Percentiles rank a stretch among this genome's conserved stretches.
phyloP scores from a whole-genome alignment of 768 basidiomycete genomes.

The Psilocybe azurescens region DNA sequence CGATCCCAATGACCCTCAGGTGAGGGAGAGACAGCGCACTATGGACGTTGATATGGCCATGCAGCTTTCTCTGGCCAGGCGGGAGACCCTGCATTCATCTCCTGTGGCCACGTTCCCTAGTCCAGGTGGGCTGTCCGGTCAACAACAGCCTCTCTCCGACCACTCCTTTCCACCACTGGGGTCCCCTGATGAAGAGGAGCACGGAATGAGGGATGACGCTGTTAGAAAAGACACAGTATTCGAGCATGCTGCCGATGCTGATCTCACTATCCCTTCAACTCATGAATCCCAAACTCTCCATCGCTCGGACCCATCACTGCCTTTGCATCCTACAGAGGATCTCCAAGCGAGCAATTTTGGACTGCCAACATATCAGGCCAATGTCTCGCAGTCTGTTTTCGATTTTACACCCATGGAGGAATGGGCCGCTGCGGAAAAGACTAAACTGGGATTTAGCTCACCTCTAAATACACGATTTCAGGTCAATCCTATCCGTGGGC shows the following conservation, averaged over 20 bases:
- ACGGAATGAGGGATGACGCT: slow-evolving; percentile 37
- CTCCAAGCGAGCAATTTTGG: slow-evolving; percentile 44
- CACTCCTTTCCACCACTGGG: slow-evolving; percentile 4
- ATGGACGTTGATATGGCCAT: slow-evolving; percentile 96
- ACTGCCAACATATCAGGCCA: slow-evolving; percentile 74
- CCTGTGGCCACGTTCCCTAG: slow-evolving; percentile 30
- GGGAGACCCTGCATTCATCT: slow-evolving; percentile 56
- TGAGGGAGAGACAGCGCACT: slow-evolving; percentile 85
- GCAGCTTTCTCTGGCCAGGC: slow-evolving; percentile 74
- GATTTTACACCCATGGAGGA: slow-evolving; percentile 80
- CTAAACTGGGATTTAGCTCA: slow-evolving; percentile 61
- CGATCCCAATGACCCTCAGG: slow-evolving; percentile 75
- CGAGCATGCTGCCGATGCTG: slow-evolving; percentile 14
- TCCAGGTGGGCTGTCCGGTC: slow-evolving; percentile 24
- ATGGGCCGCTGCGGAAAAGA: slow-evolving; percentile 75
- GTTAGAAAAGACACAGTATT: slow-evolving; percentile 49
- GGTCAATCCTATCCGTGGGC: slow-evolving; percentile 26
- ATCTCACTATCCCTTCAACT: slow-evolving; percentile 23
- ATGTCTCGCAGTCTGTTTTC: slow-evolving; percentile 60
- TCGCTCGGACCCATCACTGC: slow-evolving; percentile 20
- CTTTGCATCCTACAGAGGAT: slow-evolving; percentile 28
- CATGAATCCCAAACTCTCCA: slow-evolving; percentile 6
- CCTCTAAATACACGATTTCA: slow-evolving; percentile 46
- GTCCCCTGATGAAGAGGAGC: slow-evolving; percentile 15
- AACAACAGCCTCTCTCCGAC: slow-evolving; percentile 11